These are phyloP conservation scores for Mrakia hoshinonis DNA, from an alignment of 768 basidiomycete genomes.

Conservation along the genomic window DNA sequence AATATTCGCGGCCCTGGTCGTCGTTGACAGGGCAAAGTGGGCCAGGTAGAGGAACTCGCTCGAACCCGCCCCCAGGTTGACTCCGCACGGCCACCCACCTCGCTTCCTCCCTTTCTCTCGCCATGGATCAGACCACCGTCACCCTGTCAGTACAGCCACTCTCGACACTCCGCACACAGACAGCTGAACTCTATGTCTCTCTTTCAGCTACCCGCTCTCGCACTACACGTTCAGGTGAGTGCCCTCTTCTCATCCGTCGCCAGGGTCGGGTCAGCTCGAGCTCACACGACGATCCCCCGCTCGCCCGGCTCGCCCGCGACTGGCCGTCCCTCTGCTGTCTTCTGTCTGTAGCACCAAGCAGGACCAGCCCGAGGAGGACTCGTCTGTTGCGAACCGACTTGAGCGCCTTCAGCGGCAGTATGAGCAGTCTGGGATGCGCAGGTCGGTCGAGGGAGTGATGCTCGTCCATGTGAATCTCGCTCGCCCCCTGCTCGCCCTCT, in stretches of 20 bases:
- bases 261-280: too few relatives aligned
- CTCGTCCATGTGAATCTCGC: slow-evolving; percentile 34
- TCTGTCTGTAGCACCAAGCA: slow-evolving; percentile 69
- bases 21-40: too few relatives aligned
- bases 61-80: too few relatives aligned
- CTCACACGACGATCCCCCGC: not conserved
- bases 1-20: too few relatives aligned
- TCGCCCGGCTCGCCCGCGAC: too few relatives aligned
- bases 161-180: not conserved
- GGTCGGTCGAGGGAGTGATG: slow-evolving; percentile 65
- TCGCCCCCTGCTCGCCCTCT: slow-evolving; percentile 15
- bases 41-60: too few relatives aligned
- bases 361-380: slow-evolving; percentile 93
- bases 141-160: too few relatives aligned
- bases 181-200: not conserved
- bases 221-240: slow-evolving; percentile 83
- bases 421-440: slow-evolving; percentile 91
- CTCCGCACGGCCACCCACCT: too few relatives aligned
- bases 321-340: too few relatives aligned
- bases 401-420: slow-evolving; percentile 93
- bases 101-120: too few relatives aligned
- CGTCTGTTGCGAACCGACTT: slow-evolving; percentile 85
- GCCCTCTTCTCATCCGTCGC: slow-evolving; percentile 12
- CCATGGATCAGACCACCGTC: too few relatives aligned
- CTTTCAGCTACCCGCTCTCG: slow-evolving; percentile 57